Evolutionary conservation across 1,139 yeast species (phyloP).

Genomic region (Hemisphaericaspora xylanilytica): DNA sequence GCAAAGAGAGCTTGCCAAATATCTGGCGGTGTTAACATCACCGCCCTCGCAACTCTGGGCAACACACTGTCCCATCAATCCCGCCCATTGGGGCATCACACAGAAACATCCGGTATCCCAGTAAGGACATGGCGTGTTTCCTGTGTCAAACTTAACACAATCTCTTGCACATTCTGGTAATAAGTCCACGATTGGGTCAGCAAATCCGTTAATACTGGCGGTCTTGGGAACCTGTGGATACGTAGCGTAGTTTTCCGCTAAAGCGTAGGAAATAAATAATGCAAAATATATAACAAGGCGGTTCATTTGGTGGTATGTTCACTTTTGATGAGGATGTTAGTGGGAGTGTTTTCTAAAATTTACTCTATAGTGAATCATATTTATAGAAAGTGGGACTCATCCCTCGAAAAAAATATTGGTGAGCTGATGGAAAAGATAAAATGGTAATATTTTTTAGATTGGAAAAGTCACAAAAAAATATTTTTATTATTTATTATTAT

Average conservation of each 20-base stretch:
- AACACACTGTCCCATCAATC: slow-evolving; percentile 44
- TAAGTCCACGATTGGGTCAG: slow-evolving; percentile 42
- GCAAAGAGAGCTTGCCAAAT: slow-evolving; percentile 43
- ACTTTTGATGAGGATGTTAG: not conserved
- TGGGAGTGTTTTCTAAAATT: too few relatives aligned
- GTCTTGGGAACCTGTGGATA: slow-evolving; percentile 50
- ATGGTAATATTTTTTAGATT: too few relatives aligned
- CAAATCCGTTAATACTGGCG: slow-evolving; percentile 51
- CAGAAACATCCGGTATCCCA: slow-evolving; percentile 57
- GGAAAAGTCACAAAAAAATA: too few relatives aligned
- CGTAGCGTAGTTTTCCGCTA: slow-evolving; percentile 35
- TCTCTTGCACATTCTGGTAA: slow-evolving; percentile 45
- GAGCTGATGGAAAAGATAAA: slow-evolving; percentile 1
- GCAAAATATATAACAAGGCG: not conserved
- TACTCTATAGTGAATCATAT: too few relatives aligned
- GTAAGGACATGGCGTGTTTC: slow-evolving; percentile 47
- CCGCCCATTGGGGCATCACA: slow-evolving; percentile 50
- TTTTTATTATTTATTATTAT: too few relatives aligned
- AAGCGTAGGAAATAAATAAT: slow-evolving; percentile 8
- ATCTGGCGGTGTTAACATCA: slow-evolving; percentile 39
- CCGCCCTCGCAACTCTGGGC: slow-evolving; percentile 39
- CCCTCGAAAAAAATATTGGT: not conserved
- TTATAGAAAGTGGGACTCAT: too few relatives aligned
- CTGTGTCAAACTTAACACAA: slow-evolving; percentile 38
- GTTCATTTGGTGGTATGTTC: too few relatives aligned